Evolutionary conservation across 2,329 filamentous ascomycete genomes (phyloP).

Genomic region (Coleophoma cylindrospora): DNA sequence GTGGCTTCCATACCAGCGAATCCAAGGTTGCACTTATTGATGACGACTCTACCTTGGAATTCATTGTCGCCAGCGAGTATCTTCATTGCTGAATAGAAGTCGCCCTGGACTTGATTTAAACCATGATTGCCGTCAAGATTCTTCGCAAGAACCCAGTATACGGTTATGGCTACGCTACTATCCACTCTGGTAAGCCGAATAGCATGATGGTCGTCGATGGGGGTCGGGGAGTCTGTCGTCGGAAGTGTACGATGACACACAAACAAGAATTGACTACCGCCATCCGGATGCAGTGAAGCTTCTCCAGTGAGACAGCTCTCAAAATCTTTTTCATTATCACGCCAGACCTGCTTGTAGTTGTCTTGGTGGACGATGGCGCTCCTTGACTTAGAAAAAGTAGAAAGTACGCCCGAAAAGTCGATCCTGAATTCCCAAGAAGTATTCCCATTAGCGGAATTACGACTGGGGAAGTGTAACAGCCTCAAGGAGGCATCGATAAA

Average conservation of each 20-base stretch:
- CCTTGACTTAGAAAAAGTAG: too few relatives aligned
- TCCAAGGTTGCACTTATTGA: constrained; percentile 5
- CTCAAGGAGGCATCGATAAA: not conserved
- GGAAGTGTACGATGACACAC: not conserved
- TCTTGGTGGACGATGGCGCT: too few relatives aligned
- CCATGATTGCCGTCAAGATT: constrained; percentile 3
- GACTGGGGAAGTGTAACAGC: too few relatives aligned
- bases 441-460: too few relatives aligned
- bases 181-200: too few relatives aligned
- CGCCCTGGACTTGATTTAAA: constrained; percentile 15
- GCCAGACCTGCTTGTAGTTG: too few relatives aligned
- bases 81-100: constrained; percentile 9
- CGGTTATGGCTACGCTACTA: too few relatives aligned
- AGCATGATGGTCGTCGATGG: too few relatives aligned
- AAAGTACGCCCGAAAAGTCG: too few relatives aligned
- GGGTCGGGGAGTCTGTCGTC: not conserved
- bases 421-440: too few relatives aligned
- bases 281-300: not conserved
- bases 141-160: constrained; percentile 18
- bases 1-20: constrained; percentile 13
- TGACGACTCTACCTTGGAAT: constrained; percentile 1
- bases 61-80: constrained; percentile 3
- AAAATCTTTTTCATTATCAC: too few relatives aligned
- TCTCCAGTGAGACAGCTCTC: not conserved
- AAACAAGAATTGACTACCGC: not conserved